Evolutionary conservation across 2,329 filamentous ascomycete species (phyloP).

Genomic region (Pseudocercospora macadamiae): DNA sequence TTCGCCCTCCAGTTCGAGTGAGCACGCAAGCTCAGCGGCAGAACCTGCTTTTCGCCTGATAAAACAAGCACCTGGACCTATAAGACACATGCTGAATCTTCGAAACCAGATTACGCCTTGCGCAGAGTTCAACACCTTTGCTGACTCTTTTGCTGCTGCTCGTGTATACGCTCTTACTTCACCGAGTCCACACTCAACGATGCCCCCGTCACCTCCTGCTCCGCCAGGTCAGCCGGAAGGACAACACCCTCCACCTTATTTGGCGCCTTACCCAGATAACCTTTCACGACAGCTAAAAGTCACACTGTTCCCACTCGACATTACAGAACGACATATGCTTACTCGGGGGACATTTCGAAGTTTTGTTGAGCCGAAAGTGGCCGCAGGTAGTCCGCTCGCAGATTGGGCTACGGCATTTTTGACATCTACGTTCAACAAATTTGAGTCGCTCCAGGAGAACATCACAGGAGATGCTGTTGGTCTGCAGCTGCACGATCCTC

Average conservation of each 20-base stretch:
- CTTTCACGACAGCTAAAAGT: slow-evolving; percentile 48
- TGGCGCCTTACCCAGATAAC: slow-evolving; percentile 45
- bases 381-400: slow-evolving; percentile 46
- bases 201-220: slow-evolving; percentile 67
- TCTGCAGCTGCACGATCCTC: slow-evolving; percentile 53
- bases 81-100: slow-evolving; percentile 32
- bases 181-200: slow-evolving; percentile 70
- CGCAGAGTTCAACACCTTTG: slow-evolving; percentile 94
- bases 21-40: slow-evolving; percentile 13
- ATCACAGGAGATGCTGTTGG: slow-evolving; percentile 42
- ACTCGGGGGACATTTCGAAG: slow-evolving; percentile 44
- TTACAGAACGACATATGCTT: slow-evolving; percentile 49
- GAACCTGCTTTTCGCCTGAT: slow-evolving; percentile 43
- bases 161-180: slow-evolving; percentile 54
- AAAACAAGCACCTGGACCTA: slow-evolving; percentile 42
- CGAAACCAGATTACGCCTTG: slow-evolving; percentile 67
- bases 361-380: slow-evolving; percentile 32
- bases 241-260: slow-evolving; percentile 36
- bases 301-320: slow-evolving; percentile 54
- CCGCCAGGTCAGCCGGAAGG: slow-evolving; percentile 33
- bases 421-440: slow-evolving; percentile 49
- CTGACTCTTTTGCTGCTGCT: slow-evolving; percentile 63
- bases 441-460: slow-evolving; percentile 44
- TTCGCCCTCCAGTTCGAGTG: slow-evolving; percentile 22
- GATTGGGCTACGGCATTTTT: slow-evolving; percentile 52